These are phyloP conservation scores for Penicillium sp. DNA, from an alignment of 2,329 filamentous ascomycete species.

Conservation along the genomic window DNA sequence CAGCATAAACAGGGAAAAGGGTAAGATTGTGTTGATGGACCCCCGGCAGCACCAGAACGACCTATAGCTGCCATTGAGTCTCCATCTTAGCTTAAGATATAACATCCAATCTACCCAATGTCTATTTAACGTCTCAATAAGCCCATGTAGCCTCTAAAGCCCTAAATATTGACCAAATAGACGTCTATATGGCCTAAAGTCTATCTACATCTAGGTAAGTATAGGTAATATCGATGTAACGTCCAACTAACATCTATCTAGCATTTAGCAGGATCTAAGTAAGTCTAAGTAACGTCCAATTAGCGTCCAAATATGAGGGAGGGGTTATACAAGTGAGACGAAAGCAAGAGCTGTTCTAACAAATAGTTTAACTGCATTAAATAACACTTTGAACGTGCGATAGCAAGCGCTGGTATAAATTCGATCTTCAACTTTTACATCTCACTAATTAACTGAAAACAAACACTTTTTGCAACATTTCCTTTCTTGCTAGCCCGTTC, in stretches of 20 bases:
- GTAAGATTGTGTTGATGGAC: background rate
- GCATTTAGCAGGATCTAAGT: too few species aligned
- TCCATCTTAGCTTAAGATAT: background rate
- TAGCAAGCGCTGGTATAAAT: background rate
- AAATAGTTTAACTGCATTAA: background rate
- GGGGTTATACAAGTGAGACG: background rate
- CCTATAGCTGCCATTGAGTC: background rate
- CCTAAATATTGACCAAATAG: background rate
- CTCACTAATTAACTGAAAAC: slow-evolving; percentile 18
- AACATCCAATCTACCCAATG: background rate
- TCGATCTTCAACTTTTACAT: slow-evolving; percentile 6
- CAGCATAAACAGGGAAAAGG: background rate
- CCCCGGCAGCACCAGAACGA: background rate
- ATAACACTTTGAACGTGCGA: background rate
- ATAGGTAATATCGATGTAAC: background rate
- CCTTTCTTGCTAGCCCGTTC: slow-evolving; percentile 15
- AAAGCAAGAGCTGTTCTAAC: background rate
- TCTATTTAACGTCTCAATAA: background rate
- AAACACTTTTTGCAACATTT: slow-evolving; percentile 16
- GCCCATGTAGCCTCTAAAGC: background rate
- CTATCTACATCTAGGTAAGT: background rate
- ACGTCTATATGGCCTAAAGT: background rate
- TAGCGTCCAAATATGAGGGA: background rate
- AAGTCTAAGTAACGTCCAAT: background rate
- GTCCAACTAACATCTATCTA: background rate